Evolutionary conservation across 2,329 filamentous ascomycete species (phyloP), one percentile per base, ranked within the genome.

Genomic region (Beauveria australis): DNA sequence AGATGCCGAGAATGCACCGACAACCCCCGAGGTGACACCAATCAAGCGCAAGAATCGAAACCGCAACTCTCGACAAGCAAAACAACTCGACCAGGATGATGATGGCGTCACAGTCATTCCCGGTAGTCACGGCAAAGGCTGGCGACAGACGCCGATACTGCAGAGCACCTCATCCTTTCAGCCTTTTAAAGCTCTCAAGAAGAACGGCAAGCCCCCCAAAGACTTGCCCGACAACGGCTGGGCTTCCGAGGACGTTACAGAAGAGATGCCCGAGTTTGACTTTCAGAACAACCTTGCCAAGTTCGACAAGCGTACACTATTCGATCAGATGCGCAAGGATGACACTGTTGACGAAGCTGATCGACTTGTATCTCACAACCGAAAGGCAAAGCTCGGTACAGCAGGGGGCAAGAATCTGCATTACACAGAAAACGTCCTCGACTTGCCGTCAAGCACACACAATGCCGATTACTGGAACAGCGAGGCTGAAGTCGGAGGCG

Each of bases 181-280:
- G 68, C 84, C 84, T 0, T 87, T 83, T 66, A 75, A 79, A 48
- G 81, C 81, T 1, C 71, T 87, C 1, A 91, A 81, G 77, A 87
- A 72, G 72, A 81, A 74, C 71, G 75, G 69, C 63, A 74, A 77
- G 66, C 79, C 76, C 62, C 76, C 72, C 61, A 78, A 73, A 66
- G 73, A 71, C 51, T 71, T 71, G 33, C 73, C 73, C 9, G 83
- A 91, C 48, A 95, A 91, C 71, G 93, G 91, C 3, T 97, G 93
- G 92, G 92, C 91, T 4, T 97, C 93, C 0, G 94, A 97, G 70
- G 93, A 97, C 69, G 92, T 93, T 24, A 97, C 91, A 0, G 94
- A 97, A 74, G 93, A 95, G 70, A 84, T 94, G 79, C 91, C 89
- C 12, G 94, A 97, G 63, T 97, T 97, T 67, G 93, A 97, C 73